Percentiles rank a stretch among this genome's conserved stretches.
phyloP scores from a whole-genome alignment of 2,329 filamentous ascomycete species.

The Ophiostoma australiae region DNA sequence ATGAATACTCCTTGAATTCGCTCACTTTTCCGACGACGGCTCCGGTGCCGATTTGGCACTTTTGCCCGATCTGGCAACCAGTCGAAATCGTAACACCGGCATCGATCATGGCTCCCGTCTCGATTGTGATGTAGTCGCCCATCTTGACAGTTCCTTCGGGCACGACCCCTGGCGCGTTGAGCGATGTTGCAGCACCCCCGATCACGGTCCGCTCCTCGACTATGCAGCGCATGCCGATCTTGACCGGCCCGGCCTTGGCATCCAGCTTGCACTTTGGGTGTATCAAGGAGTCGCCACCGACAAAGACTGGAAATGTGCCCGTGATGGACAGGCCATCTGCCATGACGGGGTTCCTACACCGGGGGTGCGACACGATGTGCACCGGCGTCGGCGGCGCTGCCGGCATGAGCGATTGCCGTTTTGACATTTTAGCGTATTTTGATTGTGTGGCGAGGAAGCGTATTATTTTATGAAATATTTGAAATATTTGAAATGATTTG shows the following conservation, averaged over 20 bases:
- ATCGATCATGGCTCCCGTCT: constrained; percentile 57
- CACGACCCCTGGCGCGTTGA: constrained; percentile 24
- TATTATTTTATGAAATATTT: not conserved
- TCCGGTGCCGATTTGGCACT: constrained; percentile 54
- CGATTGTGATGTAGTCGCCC: constrained; percentile 57
- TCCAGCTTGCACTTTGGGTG: constrained; percentile 80
- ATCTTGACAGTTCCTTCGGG: constrained; percentile 49
- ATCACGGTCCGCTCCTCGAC: constrained; percentile 65
- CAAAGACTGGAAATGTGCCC: constrained; percentile 71
- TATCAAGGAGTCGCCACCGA: constrained; percentile 73
- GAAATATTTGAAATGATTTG: not conserved
- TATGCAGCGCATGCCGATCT: constrained; percentile 75
- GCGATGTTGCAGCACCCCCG: constrained; percentile 38
- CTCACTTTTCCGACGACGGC: constrained; percentile 59
- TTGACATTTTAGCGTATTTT: constrained; percentile 38
- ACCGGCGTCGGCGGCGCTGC: constrained; percentile 51
- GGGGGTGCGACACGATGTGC: constrained; percentile 41
- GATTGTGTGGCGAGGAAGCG: not conserved
- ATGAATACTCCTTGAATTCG: not conserved
- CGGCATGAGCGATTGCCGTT: constrained; percentile 54
- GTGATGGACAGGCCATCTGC: constrained; percentile 58
- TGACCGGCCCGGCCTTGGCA: constrained; percentile 71
- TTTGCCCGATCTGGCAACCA: constrained; percentile 56
- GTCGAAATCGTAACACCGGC: constrained; percentile 58
- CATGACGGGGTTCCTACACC: constrained; percentile 48